A percentile compares a stretch with the other conserved stretches of the same genome.
Conservation (phyloP, 306 rosid genomes). For the Astragalus membranaceus region DNA sequence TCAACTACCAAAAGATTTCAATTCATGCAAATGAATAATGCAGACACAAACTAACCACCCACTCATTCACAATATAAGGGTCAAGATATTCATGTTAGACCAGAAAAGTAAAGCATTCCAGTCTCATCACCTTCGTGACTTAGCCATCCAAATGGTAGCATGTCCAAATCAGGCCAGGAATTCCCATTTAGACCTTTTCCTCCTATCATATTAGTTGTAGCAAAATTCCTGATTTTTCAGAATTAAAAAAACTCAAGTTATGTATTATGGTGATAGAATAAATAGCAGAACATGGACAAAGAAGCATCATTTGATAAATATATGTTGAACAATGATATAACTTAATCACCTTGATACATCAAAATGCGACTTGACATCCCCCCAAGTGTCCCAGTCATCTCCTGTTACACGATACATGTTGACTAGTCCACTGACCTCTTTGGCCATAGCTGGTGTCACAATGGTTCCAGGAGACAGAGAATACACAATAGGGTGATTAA, state of each 20-base stretch:
- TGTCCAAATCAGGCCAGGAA: constrained; percentile 99
- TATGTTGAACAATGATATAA: background rate
- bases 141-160: constrained; percentile 97
- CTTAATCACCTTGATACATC: constrained; percentile 61
- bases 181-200: constrained; percentile 64
- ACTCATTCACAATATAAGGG: too few species aligned
- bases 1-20: too few species aligned
- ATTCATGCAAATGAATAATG: too few species aligned
- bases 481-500: constrained; percentile 60
- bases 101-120: too few species aligned
- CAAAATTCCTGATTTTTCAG: constrained; percentile 52
- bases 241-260: constrained; percentile 9
- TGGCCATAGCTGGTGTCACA: constrained; percentile 76
- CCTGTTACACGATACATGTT: constrained; percentile 94
- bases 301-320: background rate
- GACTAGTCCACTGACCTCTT: constrained; percentile 56
- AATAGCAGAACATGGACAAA: constrained; percentile 5
- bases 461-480: constrained; percentile 87
- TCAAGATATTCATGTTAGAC: background rate
- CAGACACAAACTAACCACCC: too few species aligned
- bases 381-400: constrained; percentile 94
- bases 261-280: background rate
- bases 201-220: constrained; percentile 73
- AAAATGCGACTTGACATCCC: constrained; percentile 63
- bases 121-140: constrained; percentile 55